Percentiles rank a stretch among this genome's conserved stretches.
Conservation (phyloP, 495 filamentous ascomycete species). For the Penicillium pancosmium region DNA sequence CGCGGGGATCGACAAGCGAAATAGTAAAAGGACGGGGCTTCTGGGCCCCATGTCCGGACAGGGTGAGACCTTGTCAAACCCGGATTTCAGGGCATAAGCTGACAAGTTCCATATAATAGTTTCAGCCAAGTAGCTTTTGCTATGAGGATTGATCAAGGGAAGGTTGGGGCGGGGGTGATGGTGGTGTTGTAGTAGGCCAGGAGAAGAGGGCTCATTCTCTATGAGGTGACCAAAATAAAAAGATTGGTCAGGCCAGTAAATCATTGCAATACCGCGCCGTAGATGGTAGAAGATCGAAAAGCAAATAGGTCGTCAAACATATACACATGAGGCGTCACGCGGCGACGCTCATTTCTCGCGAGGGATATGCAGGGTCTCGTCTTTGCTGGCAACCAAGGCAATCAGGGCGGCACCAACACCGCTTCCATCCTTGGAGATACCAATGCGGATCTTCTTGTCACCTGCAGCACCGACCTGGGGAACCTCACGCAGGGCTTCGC, state of each 20-base stretch:
- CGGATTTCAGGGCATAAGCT: slow-evolving; percentile 1
- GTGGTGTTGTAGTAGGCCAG: neutral
- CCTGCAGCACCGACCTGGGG: slow-evolving; percentile 70
- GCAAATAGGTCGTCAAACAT: slow-evolving; percentile 8
- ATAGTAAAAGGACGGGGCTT: slow-evolving; percentile 11
- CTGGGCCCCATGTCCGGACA: slow-evolving; percentile 6
- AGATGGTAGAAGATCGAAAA: slow-evolving; percentile 6
- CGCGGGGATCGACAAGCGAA: slow-evolving; percentile 9
- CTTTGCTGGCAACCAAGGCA: slow-evolving; percentile 67
- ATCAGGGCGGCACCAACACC: slow-evolving; percentile 92
- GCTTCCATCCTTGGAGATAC: slow-evolving; percentile 90
- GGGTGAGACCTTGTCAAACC: slow-evolving; percentile 1
- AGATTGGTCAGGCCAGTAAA: neutral
- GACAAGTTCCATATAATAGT: slow-evolving; percentile 10
- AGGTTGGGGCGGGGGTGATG: neutral
- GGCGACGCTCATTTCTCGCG: slow-evolving; percentile 10
- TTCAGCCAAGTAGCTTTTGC: slow-evolving; percentile 14
- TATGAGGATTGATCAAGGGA: neutral
- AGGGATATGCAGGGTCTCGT: slow-evolving; percentile 27
- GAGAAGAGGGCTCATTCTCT: neutral
- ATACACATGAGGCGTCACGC: neutral
- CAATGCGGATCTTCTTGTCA: slow-evolving; percentile 81
- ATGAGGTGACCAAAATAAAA: neutral
- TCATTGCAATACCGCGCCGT: neutral
- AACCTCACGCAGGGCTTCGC: slow-evolving; percentile 71